Percentiles rank a stretch among this genome's conserved stretches.
Evolutionary conservation across 2,329 filamentous ascomycete genomes (phyloP).

Genomic region (Curvularia eragrostidis): DNA sequence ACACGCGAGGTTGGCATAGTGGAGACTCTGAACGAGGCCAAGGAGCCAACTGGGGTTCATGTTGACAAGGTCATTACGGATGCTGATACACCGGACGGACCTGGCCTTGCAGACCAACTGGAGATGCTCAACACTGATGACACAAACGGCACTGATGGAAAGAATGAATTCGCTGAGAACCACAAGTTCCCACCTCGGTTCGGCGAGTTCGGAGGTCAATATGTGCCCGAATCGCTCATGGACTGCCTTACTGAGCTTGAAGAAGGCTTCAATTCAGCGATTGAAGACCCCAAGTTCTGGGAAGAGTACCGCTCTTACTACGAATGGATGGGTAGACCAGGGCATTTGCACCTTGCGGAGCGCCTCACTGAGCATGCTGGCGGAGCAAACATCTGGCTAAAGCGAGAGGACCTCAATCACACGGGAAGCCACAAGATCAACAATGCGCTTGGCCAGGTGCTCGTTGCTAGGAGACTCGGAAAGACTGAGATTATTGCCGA

Average conservation of each 20-base stretch:
- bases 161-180: conserved; percentile 42
- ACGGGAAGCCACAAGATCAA: conserved; percentile 99
- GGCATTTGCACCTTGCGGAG: conserved; percentile 87
- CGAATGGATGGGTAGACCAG: conserved; percentile 94
- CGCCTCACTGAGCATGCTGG: conserved; percentile 87
- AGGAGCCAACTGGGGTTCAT: conserved; percentile 68
- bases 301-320: conserved; percentile 96
- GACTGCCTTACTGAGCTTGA: conserved; percentile 92
- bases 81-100: conserved; percentile 61
- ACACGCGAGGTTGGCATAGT: conserved; percentile 73
- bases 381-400: conserved; percentile 96
- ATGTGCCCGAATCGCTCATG: conserved; percentile 97
- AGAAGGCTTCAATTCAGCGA: conserved; percentile 85
- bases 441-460: conserved; percentile 92
- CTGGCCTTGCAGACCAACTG: conserved; percentile 80
- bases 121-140: conserved; percentile 76
- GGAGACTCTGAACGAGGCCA: conserved; percentile 69
- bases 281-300: conserved; percentile 91
- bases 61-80: conserved; percentile 73
- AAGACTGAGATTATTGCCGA: conserved; percentile 98
- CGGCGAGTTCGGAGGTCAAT: conserved; percentile 95
- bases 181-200: conserved; percentile 80
- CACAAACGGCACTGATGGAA: conserved; percentile 14
- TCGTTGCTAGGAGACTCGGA: conserved; percentile 82
- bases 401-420: conserved; percentile 97